phyloP scores from a whole-genome alignment of 1,139 yeast genomes.

The Suhomyces atakaporum region DNA sequence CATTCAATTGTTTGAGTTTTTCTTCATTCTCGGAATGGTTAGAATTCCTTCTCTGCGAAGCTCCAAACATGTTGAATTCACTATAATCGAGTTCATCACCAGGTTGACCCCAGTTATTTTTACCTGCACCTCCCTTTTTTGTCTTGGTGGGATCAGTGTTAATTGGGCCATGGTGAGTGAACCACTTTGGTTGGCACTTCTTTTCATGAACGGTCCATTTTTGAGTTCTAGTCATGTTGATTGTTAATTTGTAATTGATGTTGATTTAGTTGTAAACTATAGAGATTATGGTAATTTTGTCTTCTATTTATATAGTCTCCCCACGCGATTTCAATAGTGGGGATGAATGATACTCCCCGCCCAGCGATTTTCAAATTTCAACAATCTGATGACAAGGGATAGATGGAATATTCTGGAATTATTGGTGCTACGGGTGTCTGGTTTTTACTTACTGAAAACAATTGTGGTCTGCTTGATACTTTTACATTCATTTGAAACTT shows the following conservation, averaged over 20 bases:
- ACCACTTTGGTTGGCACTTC: conserved; percentile 65
- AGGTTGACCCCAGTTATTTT: conserved; percentile 71
- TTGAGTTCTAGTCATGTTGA: conserved; percentile 77
- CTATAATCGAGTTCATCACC: conserved; percentile 58
- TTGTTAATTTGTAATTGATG: conserved; percentile 3
- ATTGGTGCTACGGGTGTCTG: too few relatives aligned
- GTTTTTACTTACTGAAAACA: too few relatives aligned
- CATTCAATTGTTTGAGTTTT: conserved; percentile 26
- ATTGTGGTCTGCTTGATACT: too few relatives aligned
- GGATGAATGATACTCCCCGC: conserved; percentile 11
- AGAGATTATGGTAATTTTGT: background rate
- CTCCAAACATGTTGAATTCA: conserved; percentile 26
- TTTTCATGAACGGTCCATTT: conserved; percentile 73
- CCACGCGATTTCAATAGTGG: conserved; percentile 5
- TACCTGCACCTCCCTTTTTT: conserved; percentile 86
- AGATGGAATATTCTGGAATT: too few relatives aligned
- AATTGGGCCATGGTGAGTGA: conserved; percentile 69
- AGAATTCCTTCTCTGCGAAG: conserved; percentile 42
- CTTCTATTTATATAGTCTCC: conserved; percentile 14
- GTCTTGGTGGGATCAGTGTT: conserved; percentile 72
- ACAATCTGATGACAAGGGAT: conserved; percentile 1
- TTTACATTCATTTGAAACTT: too few relatives aligned
- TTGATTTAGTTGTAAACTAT: background rate
- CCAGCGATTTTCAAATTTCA: conserved; percentile 2
- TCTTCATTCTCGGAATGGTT: conserved; percentile 38